Base-by-base conservation (phyloP, 192 early-diverging fungal species). In the Dissophora globulifera region DNA sequence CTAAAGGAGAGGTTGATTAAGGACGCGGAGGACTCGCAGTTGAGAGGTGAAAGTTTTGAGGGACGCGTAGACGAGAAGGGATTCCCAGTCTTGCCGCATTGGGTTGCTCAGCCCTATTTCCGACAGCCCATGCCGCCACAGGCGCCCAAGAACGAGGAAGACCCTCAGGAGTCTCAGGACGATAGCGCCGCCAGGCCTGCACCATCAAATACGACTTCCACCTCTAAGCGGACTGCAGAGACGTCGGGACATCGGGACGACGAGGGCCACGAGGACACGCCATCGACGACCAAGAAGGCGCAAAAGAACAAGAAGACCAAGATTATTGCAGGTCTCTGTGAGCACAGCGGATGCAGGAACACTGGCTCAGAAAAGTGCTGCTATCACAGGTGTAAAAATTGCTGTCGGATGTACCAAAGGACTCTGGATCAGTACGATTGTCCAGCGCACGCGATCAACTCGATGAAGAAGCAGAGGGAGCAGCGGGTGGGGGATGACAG, bases 41-140 rank as follows among this genome's bases (percentile, higher is more conserved):
- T 38, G 40, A 32, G 35, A n/a, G 63, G 63, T 4, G 72, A 62
- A 16, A 62, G 45, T 26, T 66, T 76, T 47, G 72, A 76, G n/a
- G 72, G 64, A 3, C 50, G 54, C 13, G 58, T 56, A 33, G 75
- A 82, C 45, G 84, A 80, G 20, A 60, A 81, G 26, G 90, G 90
- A 0, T 80, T 85, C 60, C 81, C 84, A 25, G 79, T 79, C 17
- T 71, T 92, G 41, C 92, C 92, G 17, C 75, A 74, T 30, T 93
- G 91, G 91, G 74, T 87, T 16, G 81, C 78, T 38, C 92, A 93
- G 68, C 92, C 92, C 17, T 85, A 87, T 55, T 69, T 93, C 47
- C 79, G 92, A 19, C 79, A 76, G 38, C 72, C 72, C 15, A 76
- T 76, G 72, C 72, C 72, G 0, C 50, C 62, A 41, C 62, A 76